These are phyloP conservation scores for Ceratocystis ficicola DNA, from an alignment of 2,329 filamentous ascomycete species.

Conservation along the genomic window DNA sequence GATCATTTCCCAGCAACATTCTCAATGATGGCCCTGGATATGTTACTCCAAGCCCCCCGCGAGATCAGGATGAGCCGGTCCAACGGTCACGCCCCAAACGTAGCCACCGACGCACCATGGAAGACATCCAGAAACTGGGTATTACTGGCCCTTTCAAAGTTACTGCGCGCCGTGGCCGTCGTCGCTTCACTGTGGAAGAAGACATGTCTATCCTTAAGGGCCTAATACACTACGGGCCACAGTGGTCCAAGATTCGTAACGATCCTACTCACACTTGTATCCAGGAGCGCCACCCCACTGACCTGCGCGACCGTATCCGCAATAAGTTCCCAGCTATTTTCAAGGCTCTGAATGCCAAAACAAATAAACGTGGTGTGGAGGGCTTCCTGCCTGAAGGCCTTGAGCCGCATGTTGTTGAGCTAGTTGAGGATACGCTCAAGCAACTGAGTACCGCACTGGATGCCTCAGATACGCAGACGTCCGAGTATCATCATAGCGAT, in stretches of 20 bases:
- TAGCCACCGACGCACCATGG: slow-evolving; percentile 44
- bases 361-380: slow-evolving; percentile 15
- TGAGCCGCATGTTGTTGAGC: slow-evolving; percentile 41
- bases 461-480: background rate
- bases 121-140: slow-evolving; percentile 45
- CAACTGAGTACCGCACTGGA: slow-evolving; percentile 25
- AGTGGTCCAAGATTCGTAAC: slow-evolving; percentile 54
- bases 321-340: slow-evolving; percentile 49
- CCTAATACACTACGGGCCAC: slow-evolving; percentile 46
- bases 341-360: slow-evolving; percentile 13
- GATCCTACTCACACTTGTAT: slow-evolving; percentile 47
- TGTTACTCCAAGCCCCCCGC: slow-evolving; percentile 24
- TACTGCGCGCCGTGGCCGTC: slow-evolving; percentile 47
- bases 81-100: slow-evolving; percentile 37
- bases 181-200: slow-evolving; percentile 50
- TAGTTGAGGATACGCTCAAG: slow-evolving; percentile 37
- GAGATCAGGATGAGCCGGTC: slow-evolving; percentile 29
- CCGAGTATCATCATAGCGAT: background rate
- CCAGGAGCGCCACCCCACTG: slow-evolving; percentile 45
- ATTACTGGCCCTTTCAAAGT: slow-evolving; percentile 52
- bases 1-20: slow-evolving; percentile 18
- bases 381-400: slow-evolving; percentile 34
- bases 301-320: slow-evolving; percentile 49
- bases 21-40: slow-evolving; percentile 26
- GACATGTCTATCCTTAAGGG: slow-evolving; percentile 51